These are phyloP conservation scores for Boletus sp. DNA, from an alignment of 768 basidiomycete genomes.

Conservation along the genomic window DNA sequence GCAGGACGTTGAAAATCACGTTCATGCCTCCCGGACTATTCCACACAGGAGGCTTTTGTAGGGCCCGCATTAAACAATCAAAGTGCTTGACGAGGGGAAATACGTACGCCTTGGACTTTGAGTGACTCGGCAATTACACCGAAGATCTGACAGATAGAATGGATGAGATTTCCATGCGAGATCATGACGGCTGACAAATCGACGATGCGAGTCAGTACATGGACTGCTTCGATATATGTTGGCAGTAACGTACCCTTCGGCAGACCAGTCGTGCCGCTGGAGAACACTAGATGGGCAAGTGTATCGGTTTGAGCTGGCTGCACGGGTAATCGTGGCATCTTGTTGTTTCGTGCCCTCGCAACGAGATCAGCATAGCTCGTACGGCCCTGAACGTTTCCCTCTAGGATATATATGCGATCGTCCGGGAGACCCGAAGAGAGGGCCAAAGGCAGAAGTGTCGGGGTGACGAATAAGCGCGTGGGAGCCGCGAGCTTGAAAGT, in stretches of 20 bases:
- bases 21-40: conserved; percentile 46
- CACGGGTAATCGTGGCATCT: conserved; percentile 41
- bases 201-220: conserved; percentile 2
- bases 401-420: conserved; percentile 49
- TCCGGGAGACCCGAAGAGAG: conserved; percentile 37
- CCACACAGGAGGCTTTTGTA: conserved; percentile 37
- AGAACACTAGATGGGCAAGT: conserved; percentile 69
- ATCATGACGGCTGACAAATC: conserved; percentile 61
- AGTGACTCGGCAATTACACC: conserved; percentile 30
- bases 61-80: not conserved
- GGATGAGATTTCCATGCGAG: conserved; percentile 62
- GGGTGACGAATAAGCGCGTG: conserved; percentile 55
- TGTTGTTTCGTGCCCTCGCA: conserved; percentile 34
- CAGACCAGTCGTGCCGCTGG: conserved; percentile 74
- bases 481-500: conserved; percentile 45
- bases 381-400: conserved; percentile 40
- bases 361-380: conserved; percentile 48
- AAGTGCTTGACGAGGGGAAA: not conserved
- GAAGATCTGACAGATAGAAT: conserved; percentile 40
- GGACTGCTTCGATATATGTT: too few species aligned
- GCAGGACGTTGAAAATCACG: conserved; percentile 56
- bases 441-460: conserved; percentile 42
- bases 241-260: conserved; percentile 57
- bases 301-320: conserved; percentile 50
- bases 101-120: conserved; percentile 41